phyloP scores from a whole-genome alignment of 2,329 filamentous ascomycete species.

The Pseudogymnoascus sp. region DNA sequence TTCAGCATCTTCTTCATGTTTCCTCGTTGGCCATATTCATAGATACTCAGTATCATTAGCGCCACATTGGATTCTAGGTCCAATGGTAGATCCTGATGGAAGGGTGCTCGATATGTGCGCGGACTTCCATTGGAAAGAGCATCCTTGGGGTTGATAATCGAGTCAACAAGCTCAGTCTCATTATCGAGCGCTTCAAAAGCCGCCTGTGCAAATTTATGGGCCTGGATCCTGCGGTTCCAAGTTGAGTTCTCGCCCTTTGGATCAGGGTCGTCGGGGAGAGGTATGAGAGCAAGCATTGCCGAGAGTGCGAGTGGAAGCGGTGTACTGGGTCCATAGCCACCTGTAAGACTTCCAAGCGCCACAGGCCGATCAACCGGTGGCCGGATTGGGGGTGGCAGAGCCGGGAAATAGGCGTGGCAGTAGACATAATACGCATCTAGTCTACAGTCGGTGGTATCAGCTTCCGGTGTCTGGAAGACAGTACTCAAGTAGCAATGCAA shows the following conservation, averaged over 20 bases:
- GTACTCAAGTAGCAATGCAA: neutral
- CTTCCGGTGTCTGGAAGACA: neutral
- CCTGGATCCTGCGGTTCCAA: constrained; percentile 39
- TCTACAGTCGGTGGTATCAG: constrained; percentile 21
- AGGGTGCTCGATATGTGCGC: constrained; percentile 32
- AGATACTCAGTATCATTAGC: constrained; percentile 41
- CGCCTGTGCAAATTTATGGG: constrained; percentile 42
- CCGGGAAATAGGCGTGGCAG: constrained; percentile 45
- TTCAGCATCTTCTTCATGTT: constrained; percentile 46
- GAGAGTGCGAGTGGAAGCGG: constrained; percentile 41
- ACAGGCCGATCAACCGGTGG: constrained; percentile 24
- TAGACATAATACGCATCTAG: constrained; percentile 46
- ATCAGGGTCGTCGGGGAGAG: constrained; percentile 31
- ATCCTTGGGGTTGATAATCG: constrained; percentile 37
- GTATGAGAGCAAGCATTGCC: constrained; percentile 42
- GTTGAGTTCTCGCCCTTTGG: constrained; percentile 33
- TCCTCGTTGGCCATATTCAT: constrained; percentile 47
- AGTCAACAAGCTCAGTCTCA: constrained; percentile 41
- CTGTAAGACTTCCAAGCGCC: constrained; percentile 30
- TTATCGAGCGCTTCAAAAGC: constrained; percentile 43
- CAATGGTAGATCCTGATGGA: constrained; percentile 38
- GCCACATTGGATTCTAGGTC: constrained; percentile 43
- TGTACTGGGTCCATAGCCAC: constrained; percentile 34
- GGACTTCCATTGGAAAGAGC: constrained; percentile 34
- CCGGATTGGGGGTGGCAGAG: constrained; percentile 38